phyloP scores from a whole-genome alignment of 768 basidiomycete genomes.

The Kwoniella sp. region DNA sequence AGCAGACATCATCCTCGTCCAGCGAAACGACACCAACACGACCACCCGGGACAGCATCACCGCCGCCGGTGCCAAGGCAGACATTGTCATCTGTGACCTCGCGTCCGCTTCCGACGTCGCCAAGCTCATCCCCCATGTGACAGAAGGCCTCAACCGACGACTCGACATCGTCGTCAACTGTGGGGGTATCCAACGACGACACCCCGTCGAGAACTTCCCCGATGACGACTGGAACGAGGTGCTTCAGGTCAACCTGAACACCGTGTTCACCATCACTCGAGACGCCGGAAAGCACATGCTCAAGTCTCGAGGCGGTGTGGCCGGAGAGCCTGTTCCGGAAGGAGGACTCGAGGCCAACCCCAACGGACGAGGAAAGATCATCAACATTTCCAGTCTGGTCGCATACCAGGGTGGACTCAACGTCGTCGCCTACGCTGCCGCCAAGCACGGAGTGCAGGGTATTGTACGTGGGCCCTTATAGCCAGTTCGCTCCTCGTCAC shows the following conservation, averaged over 20 bases:
- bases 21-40: conserved; percentile 53
- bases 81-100: conserved; percentile 61
- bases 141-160: conserved; percentile 55
- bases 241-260: conserved; percentile 80
- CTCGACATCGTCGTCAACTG: conserved; percentile 69
- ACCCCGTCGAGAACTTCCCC: conserved; percentile 61
- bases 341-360: conserved; percentile 43
- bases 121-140: conserved; percentile 53
- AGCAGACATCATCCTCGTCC: conserved; percentile 51
- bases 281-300: conserved; percentile 90
- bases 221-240: conserved; percentile 72
- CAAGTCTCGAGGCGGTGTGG: conserved; percentile 53
- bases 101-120: conserved; percentile 56
- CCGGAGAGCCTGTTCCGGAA: conserved; percentile 38
- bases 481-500: not conserved
- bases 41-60: conserved; percentile 49
- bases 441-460: conserved; percentile 75
- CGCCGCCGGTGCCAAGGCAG: conserved; percentile 45
- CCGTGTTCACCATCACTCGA: conserved; percentile 76
- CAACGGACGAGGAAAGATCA: conserved; percentile 62
- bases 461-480: conserved; percentile 38
- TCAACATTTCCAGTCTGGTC: conserved; percentile 60
- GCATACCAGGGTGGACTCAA: conserved; percentile 57
- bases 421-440: conserved; percentile 84
- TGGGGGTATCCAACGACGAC: conserved; percentile 52